Percentiles rank a stretch among this genome's conserved stretches.
Evolutionary conservation across 495 filamentous ascomycete species (phyloP).

Genomic region (Tuber aestivum): DNA sequence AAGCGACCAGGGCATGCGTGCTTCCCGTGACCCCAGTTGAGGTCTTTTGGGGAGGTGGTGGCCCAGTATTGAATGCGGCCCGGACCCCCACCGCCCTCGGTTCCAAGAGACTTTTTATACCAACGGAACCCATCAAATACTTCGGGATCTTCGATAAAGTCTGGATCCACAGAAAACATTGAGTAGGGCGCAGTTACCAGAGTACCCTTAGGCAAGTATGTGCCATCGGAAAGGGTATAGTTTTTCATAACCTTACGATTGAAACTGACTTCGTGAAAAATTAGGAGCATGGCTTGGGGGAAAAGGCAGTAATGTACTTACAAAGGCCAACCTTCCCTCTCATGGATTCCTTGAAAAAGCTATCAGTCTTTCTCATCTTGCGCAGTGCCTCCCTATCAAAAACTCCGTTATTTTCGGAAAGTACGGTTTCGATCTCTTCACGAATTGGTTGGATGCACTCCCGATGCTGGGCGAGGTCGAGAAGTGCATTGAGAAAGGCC

Average conservation of each 20-base stretch:
- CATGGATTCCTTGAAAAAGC: slow-evolving; percentile 53
- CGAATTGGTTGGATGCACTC: slow-evolving; percentile 49
- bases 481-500: slow-evolving; percentile 42
- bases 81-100: slow-evolving; percentile 41
- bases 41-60: slow-evolving; percentile 45
- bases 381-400: slow-evolving; percentile 45
- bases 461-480: slow-evolving; percentile 50
- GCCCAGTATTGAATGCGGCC: slow-evolving; percentile 47
- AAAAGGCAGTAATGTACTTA: slow-evolving; percentile 9
- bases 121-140: slow-evolving; percentile 55
- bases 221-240: slow-evolving; percentile 48
- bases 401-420: slow-evolving; percentile 44
- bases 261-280: slow-evolving; percentile 42
- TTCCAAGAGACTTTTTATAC: slow-evolving; percentile 45
- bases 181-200: slow-evolving; percentile 39
- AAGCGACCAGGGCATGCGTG: slow-evolving; percentile 55
- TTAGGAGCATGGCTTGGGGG: not conserved
- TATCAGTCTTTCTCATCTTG: slow-evolving; percentile 51
- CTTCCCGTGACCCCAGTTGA: slow-evolving; percentile 53
- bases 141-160: slow-evolving; percentile 41
- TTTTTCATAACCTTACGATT: slow-evolving; percentile 47
- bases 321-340: slow-evolving; percentile 43
- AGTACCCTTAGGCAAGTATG: slow-evolving; percentile 45
- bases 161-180: slow-evolving; percentile 17
- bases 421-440: slow-evolving; percentile 49